Percentiles rank a stretch among this genome's conserved stretches.
Conservation (phyloP, 2,329 filamentous ascomycete species). For the Dactylella cylindrospora region DNA sequence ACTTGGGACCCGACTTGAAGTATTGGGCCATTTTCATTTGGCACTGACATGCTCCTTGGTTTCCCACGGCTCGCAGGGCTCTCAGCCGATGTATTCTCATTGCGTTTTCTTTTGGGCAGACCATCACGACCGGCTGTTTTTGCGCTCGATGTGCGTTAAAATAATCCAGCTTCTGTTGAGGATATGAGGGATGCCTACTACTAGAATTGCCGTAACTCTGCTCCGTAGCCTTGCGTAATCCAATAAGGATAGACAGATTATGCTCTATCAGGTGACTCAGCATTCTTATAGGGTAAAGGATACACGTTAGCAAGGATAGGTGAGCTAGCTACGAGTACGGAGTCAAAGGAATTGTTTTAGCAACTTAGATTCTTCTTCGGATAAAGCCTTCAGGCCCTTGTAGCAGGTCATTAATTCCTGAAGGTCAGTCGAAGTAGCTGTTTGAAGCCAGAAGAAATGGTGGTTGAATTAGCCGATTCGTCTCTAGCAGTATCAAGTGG, state of each 20-base stretch:
- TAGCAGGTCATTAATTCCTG: constrained; percentile 41
- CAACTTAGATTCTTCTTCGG: constrained; percentile 40
- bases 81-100: constrained; percentile 47
- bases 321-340: not conserved
- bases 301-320: not conserved
- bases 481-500: no score
- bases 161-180: no score
- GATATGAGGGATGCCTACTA: constrained; percentile 5
- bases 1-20: constrained; percentile 48
- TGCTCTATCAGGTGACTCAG: constrained; percentile 42
- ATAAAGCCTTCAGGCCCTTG: constrained; percentile 38
- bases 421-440: constrained; percentile 24
- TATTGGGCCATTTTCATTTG: constrained; percentile 31
- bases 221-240: constrained; percentile 35
- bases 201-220: constrained; percentile 37
- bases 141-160: constrained; percentile 35
- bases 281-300: no score
- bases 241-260: constrained; percentile 40
- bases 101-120: constrained; percentile 47
- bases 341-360: not conserved
- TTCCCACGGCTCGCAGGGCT: constrained; percentile 45
- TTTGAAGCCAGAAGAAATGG: no score
- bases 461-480: no score
- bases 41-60: constrained; percentile 38
- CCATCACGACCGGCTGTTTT: constrained; percentile 27